Base-by-base conservation (phyloP, 2,329 filamentous ascomycete genomes). In the Penicillium freii region DNA sequence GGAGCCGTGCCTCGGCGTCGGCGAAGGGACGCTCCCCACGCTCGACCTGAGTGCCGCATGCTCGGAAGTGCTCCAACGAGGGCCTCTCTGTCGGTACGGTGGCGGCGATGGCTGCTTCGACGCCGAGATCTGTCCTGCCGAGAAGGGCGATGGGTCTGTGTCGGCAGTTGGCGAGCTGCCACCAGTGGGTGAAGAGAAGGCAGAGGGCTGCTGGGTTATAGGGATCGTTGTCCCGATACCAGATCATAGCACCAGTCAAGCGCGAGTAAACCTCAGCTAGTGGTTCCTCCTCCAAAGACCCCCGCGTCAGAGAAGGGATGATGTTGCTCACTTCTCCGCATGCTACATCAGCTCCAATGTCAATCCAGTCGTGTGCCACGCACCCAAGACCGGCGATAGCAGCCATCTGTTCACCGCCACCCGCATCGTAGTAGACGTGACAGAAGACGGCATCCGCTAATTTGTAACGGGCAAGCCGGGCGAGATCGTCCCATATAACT, bases 271-370 rank as follows among this genome's bases (percentile, higher is more conserved):
- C 56, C 29, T 61, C 58, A 5, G 44, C 21, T 19, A 61, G 19
- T 1, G 58, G 45, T 4, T 27, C 51, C 27, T 61, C 58, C 7
- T 61, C 56, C 44, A 61, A 23, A 21, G 58, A 61, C 2, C 58
- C 58, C 2, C 58, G 48, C 0, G 58, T 58, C 43, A 61, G 15
- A n/a, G 58, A 53, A 4, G 52, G 58, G 25, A 58, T 61, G 51
- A 61, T 58, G 31, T 61, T 61, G n/a, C 51, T 56, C 2, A 61
- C 58, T 50, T 61, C 58, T 36, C 48, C 58, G 21, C 58, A 61
- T 29, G 52, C 42, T 7, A 58, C 17, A 38, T 61, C 58, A 43
- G 58, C 47, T 19, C 58, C 58, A 4, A 58, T 27, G 45, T 61
- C 56, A 11, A 61, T 48, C 56, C 58, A 61, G 44, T 61, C 58